A percentile compares a stretch with the other conserved stretches of the same genome.
Evolutionary conservation across 306 rosid species (phyloP).

Genomic region (Glycine tomentella): DNA sequence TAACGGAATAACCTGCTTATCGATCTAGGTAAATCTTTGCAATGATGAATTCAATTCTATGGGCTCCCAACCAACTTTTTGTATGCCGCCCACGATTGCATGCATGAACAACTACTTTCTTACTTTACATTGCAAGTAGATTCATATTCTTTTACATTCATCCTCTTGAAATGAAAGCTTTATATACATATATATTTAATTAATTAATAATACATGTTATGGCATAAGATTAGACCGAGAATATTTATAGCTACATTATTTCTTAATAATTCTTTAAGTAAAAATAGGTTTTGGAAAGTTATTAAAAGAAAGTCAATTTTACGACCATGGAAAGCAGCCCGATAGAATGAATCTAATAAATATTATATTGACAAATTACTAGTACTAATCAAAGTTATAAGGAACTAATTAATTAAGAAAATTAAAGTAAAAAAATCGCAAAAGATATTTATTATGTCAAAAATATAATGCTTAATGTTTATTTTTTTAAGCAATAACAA

Average conservation of each 20-base stretch:
- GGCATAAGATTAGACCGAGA: neutral
- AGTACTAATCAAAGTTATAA: neutral
- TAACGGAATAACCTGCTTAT: neutral
- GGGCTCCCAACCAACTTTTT: constrained; percentile 23
- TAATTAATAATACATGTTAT: neutral
- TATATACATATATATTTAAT: neutral
- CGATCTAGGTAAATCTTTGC: no score
- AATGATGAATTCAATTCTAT: neutral
- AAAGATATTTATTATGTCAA: neutral
- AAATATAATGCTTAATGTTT: no score
- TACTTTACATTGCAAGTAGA: constrained; percentile 26
- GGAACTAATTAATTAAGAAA: neutral
- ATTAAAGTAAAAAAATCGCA: neutral
- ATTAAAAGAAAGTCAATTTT: constrained; percentile 29
- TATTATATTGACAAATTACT: neutral
- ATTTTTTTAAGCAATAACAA: no score
- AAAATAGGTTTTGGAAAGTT: neutral
- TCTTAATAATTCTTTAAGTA: neutral
- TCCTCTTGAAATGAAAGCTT: neutral
- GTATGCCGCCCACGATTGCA: constrained; percentile 49
- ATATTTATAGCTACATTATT: constrained; percentile 1
- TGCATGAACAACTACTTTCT: constrained; percentile 1
- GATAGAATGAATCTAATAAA: neutral
- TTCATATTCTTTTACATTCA: constrained; percentile 5
- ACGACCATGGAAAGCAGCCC: constrained; percentile 40